These are phyloP conservation scores for Beta lomatogona DNA, from an alignment of 179 eudicot species.

Conservation along the genomic window DNA sequence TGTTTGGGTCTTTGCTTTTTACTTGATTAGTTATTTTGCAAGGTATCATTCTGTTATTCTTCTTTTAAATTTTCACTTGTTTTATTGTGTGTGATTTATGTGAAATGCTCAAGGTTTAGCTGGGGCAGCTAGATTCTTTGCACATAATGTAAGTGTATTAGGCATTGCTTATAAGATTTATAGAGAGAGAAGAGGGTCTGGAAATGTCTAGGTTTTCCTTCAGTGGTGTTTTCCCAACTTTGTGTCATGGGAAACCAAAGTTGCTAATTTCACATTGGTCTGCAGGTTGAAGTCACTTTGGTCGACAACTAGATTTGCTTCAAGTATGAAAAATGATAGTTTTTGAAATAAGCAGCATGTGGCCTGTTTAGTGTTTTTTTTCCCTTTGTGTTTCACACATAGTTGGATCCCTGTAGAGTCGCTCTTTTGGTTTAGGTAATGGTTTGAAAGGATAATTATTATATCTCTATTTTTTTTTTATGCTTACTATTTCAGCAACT, in stretches of 20 bases:
- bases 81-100: neutral
- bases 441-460: neutral
- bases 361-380: neutral
- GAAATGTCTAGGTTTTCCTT: neutral
- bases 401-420: neutral
- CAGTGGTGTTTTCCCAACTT: neutral
- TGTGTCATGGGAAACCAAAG: too few relatives aligned
- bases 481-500: neutral
- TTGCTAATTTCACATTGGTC: neutral
- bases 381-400: neutral
- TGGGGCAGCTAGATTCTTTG: neutral
- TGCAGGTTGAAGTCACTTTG: neutral
- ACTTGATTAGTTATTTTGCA: too few relatives aligned
- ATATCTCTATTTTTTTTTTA: neutral
- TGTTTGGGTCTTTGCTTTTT: neutral
- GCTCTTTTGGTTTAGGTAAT: neutral
- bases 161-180: neutral
- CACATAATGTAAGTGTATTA: neutral
- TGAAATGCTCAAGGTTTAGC: neutral
- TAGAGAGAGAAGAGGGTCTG: neutral
- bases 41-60: neutral
- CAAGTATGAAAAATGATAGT: neutral
- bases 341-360: neutral
- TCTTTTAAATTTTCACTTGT: neutral
- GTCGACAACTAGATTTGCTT: neutral